Evolutionary conservation across 768 basidiomycete genomes (phyloP), one percentile per base, ranked within the genome.

Genomic region (Pisolithus orientalis): DNA sequence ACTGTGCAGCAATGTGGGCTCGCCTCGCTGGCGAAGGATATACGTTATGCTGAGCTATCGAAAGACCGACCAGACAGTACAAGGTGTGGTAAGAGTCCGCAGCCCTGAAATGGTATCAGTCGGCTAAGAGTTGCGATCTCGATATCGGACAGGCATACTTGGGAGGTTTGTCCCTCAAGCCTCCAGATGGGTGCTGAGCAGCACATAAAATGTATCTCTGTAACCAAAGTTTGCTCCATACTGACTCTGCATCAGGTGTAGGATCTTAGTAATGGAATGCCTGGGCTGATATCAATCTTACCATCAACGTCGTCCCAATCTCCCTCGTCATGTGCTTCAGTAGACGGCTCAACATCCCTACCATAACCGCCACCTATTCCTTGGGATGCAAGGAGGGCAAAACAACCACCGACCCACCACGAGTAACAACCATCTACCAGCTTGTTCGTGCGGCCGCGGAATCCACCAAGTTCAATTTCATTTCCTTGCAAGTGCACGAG

Each of bases 381-480:
- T 54, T 83, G 60, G 27, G 80, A 82, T 52, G 90, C 89, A 0
- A 96, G 70, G 7, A 97, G 70, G 0, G 80, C 76, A 63, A 96
- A 90, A 14, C 87, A 78, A 0, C 94, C 94, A 2, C 91, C 96
- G 24, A 92, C 90, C 96, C 95, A 99, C 96, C 96, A 99, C n/a
- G 88, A 85, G 68, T 99, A 99, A 68, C 96, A 99, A 4, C 95
- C 96, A 61, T 99, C 96, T 0, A 99, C 95, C n/a, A 99, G 79
- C 67, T 99, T 99, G 66, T 98, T 99, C 57, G 92, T 91, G 49
- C 96, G 75, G 0, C 96, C 96, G 51, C 78, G 79, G 70, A 99
- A 98, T 2, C 96, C 96, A 3, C 94, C 95, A 8, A 93, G 75
- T 63, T 98, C 95, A 10, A 79, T 76, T 40, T 84, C 84, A 1